These are phyloP conservation scores for Tuber indicum DNA, from an alignment of 495 filamentous ascomycete genomes.

Conservation along the genomic window DNA sequence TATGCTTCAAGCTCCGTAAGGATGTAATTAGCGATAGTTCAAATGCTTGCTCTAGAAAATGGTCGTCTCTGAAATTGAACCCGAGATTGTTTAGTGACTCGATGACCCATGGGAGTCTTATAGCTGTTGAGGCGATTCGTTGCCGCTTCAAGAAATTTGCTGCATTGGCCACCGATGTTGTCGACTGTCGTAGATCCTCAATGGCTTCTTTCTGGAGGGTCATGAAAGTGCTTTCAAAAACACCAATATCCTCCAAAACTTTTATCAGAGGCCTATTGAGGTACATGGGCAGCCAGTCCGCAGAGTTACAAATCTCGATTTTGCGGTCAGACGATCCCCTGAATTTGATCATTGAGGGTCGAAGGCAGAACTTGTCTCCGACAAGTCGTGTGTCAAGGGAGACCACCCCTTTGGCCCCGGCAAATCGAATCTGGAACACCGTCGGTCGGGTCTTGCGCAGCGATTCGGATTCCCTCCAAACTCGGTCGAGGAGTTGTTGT, in stretches of 20 bases:
- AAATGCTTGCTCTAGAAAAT: conserved; percentile 57
- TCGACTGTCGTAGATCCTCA: conserved; percentile 52
- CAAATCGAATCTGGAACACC: conserved; percentile 64
- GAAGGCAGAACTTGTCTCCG: conserved; percentile 53
- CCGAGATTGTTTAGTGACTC: conserved; percentile 49
- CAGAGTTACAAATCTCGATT: conserved; percentile 69
- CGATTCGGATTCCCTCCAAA: conserved; percentile 48
- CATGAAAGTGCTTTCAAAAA: conserved; percentile 53
- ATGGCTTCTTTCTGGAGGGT: conserved; percentile 55
- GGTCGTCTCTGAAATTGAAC: conserved; percentile 57
- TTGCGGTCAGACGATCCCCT: conserved; percentile 48
- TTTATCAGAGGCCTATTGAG: conserved; percentile 76
- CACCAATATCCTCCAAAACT: conserved; percentile 67
- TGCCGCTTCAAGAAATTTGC: conserved; percentile 56
- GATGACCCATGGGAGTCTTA: conserved; percentile 56
- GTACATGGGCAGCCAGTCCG: conserved; percentile 58
- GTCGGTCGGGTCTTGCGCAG: conserved; percentile 50
- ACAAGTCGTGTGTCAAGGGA: conserved; percentile 55
- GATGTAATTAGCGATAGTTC: conserved; percentile 60
- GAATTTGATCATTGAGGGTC: conserved; percentile 77
- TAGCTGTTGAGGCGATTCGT: conserved; percentile 48
- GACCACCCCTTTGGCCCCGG: conserved; percentile 46
- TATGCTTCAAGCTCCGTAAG: conserved; percentile 67
- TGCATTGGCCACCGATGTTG: conserved; percentile 51
- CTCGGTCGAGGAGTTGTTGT: conserved; percentile 48